Evolutionary conservation across 2,329 filamentous ascomycete genomes (phyloP), one percentile per base, ranked within the genome.

Genomic region (Fusarium robinianum): DNA sequence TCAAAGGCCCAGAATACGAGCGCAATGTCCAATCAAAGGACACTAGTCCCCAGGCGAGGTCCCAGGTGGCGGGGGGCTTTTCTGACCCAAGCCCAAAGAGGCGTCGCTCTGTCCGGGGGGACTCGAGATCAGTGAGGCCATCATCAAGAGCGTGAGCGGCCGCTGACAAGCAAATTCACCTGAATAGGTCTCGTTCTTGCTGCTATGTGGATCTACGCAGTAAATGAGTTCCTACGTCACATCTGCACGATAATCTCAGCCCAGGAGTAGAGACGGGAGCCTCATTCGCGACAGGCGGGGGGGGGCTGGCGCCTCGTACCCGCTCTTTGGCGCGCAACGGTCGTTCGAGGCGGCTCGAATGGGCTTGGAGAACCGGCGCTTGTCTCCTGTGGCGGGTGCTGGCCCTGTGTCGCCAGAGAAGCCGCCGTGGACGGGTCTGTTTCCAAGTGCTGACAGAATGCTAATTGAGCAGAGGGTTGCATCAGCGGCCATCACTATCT

Each of bases 1-100:
- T 51, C 49, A 49, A 42, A 54, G 53, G 56, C 58, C 57, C 58
- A 55, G 60, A 61, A 61, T 59, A 61, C 51, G 55, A 57, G 50
- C 46, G 48, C 51, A 53, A 55, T 23, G 33, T 30, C 58, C 58
- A 61, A 61, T 61, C 55, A 61, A 44, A 45, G 17, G 43, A 16
- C 46, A 49, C 23, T 36, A 24, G 30, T 54, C 41, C 55, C 45
- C 37, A 37, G 41, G 58, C 58, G 60, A 55, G 42, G 53, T 42
- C 34, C 54, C 39, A n/a, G 39, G 45, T 48, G 53, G 58, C 58
- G 53, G 58, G 57, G 58, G 48, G n/a, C n/a, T 38, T 51, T 53
- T 41, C 40, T 55, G 48, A 37, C 41, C 41, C 45, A 42, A 58
- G 30, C 48, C 33, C 36, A 40, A 45, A 39, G 51, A 49, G 51